Base-by-base conservation (phyloP, 116 monocot species). In the Iris pallida region DNA sequence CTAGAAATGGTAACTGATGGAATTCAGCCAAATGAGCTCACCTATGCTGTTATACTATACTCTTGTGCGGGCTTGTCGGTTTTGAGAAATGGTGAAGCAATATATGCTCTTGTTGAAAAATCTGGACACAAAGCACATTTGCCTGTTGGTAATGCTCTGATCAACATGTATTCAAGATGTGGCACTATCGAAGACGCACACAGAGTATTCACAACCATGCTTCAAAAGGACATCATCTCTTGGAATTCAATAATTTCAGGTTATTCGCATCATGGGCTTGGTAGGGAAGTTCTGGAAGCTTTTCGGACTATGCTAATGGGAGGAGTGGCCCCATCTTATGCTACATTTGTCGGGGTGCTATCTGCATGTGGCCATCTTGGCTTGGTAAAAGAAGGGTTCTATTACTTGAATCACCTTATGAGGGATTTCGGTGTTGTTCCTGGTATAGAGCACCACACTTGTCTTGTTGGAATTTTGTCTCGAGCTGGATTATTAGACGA, bases 171-270 rank as follows among this genome's bases (percentile, higher is more conserved):
- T 57, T 66, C 80, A 8, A 85, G 75, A 70, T 68, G 82, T 64
- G 89, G 89, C 3, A 78, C 75, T 67, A 68, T 89, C 30, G 62
- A 75, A 49, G 80, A 90, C 16, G 85, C 89, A 49, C 42, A 56
- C 11, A 81, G 12, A 63, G 65, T 78, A 43, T 90, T 85, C 47
- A 13, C 5, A 0, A 53, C 8, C 55, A 73, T 90, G 80, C 60
- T 20, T 70, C 6, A 9, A 44, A 59, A 45, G 58, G 80, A 90
- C 45, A 65, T 69, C 0, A 64, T 90, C 16, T 83, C 89, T 44
- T 85, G 89, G 89, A 86, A 83, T 64, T 73, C 82, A n/a, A 83
- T 90, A 42, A 80, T 90, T 44, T 76, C 72, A 40, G 86, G 80
- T 30, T 84, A 79, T 55, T 77, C 85, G 5, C 75, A 79, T 54